These are phyloP conservation scores for Penicillium ochrochloron DNA, from an alignment of 495 filamentous ascomycete genomes.

Conservation along the genomic window DNA sequence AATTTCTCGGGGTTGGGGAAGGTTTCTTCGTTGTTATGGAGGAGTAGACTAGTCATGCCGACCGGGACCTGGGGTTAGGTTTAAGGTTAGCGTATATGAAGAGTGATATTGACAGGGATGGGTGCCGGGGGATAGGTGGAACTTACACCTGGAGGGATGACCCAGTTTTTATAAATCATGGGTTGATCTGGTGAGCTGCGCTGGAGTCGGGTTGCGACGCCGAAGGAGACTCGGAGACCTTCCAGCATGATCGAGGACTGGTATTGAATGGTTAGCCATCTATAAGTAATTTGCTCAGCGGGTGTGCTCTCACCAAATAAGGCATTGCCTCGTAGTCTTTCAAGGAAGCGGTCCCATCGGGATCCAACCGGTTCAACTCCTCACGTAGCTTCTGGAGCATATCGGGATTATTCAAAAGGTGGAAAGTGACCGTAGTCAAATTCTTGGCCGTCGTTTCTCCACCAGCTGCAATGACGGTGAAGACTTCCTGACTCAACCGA, in stretches of 20 bases:
- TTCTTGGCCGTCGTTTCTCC: conserved; percentile 50
- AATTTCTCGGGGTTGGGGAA: conserved; percentile 49
- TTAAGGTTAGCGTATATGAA: neutral
- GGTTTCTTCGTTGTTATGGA: conserved; percentile 46
- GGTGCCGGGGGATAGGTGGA: neutral
- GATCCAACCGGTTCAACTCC: conserved; percentile 33
- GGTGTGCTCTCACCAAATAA: conserved; percentile 31
- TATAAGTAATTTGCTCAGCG: neutral
- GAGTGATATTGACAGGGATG: neutral
- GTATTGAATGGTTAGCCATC: neutral
- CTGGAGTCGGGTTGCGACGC: conserved; percentile 37
- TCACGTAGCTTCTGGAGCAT: conserved; percentile 35
- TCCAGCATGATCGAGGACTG: conserved; percentile 41
- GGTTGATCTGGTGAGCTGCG: conserved; percentile 41
- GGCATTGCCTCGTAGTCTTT: conserved; percentile 41
- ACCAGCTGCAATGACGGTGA: conserved; percentile 51
- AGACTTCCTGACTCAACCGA: conserved; percentile 49
- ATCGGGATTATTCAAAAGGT: conserved; percentile 43
- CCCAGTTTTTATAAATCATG: conserved; percentile 47
- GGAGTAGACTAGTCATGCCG: conserved; percentile 44
- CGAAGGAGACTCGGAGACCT: conserved; percentile 39
- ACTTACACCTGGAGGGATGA: conserved; percentile 48
- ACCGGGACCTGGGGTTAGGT: conserved; percentile 37
- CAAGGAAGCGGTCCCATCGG: conserved; percentile 28
- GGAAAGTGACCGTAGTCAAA: conserved; percentile 42